Evolutionary conservation across 2,329 filamentous ascomycete genomes (phyloP), one percentile per base, ranked within the genome.

Genomic region (Hymenoscyphus linearis): DNA sequence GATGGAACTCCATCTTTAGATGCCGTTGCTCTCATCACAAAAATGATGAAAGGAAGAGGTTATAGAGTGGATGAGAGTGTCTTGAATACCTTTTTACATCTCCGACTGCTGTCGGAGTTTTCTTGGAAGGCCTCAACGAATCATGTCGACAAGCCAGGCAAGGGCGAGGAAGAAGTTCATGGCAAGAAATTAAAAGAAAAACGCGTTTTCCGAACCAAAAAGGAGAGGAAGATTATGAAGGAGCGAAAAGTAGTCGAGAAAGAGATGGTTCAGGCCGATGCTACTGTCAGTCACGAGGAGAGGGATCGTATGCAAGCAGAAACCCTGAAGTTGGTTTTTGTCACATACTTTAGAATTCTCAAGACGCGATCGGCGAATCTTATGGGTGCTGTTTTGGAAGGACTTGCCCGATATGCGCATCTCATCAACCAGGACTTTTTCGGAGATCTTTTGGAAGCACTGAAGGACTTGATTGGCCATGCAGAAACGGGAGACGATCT

Each of bases 371-470:
- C 85, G 26, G 87, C 91, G 14, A 85, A 89, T 67, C 84, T 99
- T 18, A 98, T 97, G 91, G 95, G 95, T n/a, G 93, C 93, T 14
- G 93, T 97, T 0, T 83, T 99, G 4, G 95, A 98, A 78, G 95
- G 95, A 31, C 79, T 99, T 25, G 93, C 93, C 57, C 92, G 92
- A 72, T 99, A 96, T 73, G 88, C 93, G 3, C 95, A 97, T 73
- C 82, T 99, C 62, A 99, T 99, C 81, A 99, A 99, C 77, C 92
- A 99, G 72, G 91, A 99, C 73, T 98, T 99, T 79, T 99, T 99
- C 70, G 95, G 93, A 31, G 95, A 99, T 72, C 82, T 99, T 34
- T 84, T 99, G 12, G 95, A 98, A 76, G 93, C 92, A 0, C 80
- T 99, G 44, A 96, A 96, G 74, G 95, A 99, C 66, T 83, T 99